Base-by-base conservation (phyloP, 257 asterid species). In the Plantago major region DNA sequence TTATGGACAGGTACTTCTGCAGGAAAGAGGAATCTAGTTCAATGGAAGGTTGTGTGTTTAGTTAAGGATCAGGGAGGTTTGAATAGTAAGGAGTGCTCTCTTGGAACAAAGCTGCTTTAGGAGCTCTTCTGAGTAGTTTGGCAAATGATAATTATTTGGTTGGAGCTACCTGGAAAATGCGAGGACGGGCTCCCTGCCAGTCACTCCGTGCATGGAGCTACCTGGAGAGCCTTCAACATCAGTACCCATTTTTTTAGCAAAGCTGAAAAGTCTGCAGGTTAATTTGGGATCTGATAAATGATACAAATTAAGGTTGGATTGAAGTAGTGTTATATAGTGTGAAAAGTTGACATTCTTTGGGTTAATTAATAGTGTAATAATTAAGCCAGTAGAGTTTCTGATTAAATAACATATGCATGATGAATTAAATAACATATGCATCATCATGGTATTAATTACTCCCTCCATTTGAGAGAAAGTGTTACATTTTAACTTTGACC, bases 191-290 rank as follows among this genome's bases (percentile, higher is more conserved):
- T 78, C 83, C n/a, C 76, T 47, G n/a, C 83, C 80, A 0, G 80
- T 78, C 0, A 78, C 80, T 33, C 83, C 83, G 16, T 78, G 83
- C 83, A 78, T 78, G 38, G 83, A 78, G 58, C 78, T 78, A 7
- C 83, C 83, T 0, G 83, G 80, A 28, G 73, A 69, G 0, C 80
- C 80, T 47, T 78, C 83, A 0, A 56, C 59, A 18, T 66, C 59
- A 11, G 46, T 22, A 2, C 26, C 26, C 58, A 74, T 65, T 76
- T 42, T 40, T 50, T 7, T 2, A 7, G 46, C 3, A 16, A 50
- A 2, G 55, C 33, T 50, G 55, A n/a, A n/a, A n/a, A n/a, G n/a
- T n/a, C n/a, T n/a, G n/a, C n/a, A n/a, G n/a, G n/a, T n/a, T 16
- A n/a, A 49, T 49, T n/a, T 46, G 50, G 50, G 11, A 46, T 46